These are phyloP conservation scores for Mucuna pruriens DNA, from an alignment of 306 rosid species.

Conservation along the genomic window DNA sequence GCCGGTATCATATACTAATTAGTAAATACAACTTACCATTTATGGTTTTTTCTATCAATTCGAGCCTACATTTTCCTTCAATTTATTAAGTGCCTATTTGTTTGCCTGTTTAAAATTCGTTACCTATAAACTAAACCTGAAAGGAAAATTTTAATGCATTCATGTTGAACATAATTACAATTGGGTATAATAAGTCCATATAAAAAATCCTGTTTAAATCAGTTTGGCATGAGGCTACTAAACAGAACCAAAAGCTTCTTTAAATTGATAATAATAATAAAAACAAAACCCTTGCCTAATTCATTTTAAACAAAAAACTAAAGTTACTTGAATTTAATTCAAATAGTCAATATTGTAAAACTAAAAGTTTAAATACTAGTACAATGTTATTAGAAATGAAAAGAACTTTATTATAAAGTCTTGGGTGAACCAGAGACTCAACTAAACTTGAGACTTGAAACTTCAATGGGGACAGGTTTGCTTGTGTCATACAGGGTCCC, in stretches of 20 bases:
- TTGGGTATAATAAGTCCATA: too few relatives aligned
- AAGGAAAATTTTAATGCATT: not conserved
- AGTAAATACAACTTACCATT: not conserved
- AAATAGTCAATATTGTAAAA: not conserved
- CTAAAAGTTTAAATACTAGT: not conserved
- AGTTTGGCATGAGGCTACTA: not conserved
- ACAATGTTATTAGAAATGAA: not conserved
- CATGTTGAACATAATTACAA: too few relatives aligned
- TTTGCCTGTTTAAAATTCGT: not conserved
- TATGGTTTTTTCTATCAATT: not conserved
- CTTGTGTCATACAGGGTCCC: conserved; percentile 5
- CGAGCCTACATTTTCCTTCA: not conserved
- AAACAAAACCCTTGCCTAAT: not conserved
- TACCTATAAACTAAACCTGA: not conserved
- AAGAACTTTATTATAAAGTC: not conserved
- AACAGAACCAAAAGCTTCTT: not conserved
- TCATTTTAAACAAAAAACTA: not conserved
- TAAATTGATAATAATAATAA: not conserved
- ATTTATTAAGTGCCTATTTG: not conserved
- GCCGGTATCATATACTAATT: not conserved
- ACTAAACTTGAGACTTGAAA: conserved; percentile 6
- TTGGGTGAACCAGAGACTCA: not conserved
- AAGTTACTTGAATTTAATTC: not conserved
- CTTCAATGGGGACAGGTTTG: not conserved
- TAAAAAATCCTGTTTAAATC: not conserved